phyloP scores from a whole-genome alignment of 1,284 basidiomycete species.

The Cryptococcus sp. region DNA sequence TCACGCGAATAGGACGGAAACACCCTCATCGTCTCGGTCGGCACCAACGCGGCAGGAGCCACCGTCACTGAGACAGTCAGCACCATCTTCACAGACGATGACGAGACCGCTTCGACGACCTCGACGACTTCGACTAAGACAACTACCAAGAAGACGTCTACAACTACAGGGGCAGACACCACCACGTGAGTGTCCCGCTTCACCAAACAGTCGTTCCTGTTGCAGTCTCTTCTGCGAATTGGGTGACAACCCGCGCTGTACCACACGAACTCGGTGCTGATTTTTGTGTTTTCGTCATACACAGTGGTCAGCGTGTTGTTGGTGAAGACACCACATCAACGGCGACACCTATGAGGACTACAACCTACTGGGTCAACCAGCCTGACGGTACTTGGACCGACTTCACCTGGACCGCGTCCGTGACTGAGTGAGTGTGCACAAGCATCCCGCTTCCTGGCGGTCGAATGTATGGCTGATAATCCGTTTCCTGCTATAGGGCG shows the following conservation, averaged over 20 bases:
- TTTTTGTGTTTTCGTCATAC: not conserved
- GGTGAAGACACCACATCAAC: slow-evolving; percentile 17
- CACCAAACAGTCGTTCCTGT: not conserved
- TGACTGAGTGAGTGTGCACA: slow-evolving; percentile 22
- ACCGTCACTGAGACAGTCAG: slow-evolving; percentile 25
- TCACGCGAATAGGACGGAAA: slow-evolving; percentile 30
- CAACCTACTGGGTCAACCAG: slow-evolving; percentile 40
- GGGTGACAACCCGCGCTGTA: not conserved
- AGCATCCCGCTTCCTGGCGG: not conserved
- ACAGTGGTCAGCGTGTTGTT: slow-evolving; percentile 21
- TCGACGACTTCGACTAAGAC: slow-evolving; percentile 11
- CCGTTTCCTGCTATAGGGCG: slow-evolving; percentile 3
- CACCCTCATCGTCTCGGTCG: slow-evolving; percentile 30
- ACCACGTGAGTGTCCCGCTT: slow-evolving; percentile 21
- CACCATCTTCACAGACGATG: slow-evolving; percentile 14
- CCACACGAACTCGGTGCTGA: slow-evolving; percentile 2
- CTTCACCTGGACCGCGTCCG: slow-evolving; percentile 40
- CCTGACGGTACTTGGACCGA: slow-evolving; percentile 32
- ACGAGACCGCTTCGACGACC: slow-evolving; percentile 4
- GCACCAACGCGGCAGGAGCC: slow-evolving; percentile 34
- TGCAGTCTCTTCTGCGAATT: not conserved
- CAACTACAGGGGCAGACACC: slow-evolving; percentile 8
- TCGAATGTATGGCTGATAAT: not conserved
- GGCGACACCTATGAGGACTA: slow-evolving; percentile 34
- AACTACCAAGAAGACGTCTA: slow-evolving; percentile 10